Evolutionary conservation across 2,329 filamentous ascomycete genomes (phyloP).

Genomic region (Cyclaneusma minus): DNA sequence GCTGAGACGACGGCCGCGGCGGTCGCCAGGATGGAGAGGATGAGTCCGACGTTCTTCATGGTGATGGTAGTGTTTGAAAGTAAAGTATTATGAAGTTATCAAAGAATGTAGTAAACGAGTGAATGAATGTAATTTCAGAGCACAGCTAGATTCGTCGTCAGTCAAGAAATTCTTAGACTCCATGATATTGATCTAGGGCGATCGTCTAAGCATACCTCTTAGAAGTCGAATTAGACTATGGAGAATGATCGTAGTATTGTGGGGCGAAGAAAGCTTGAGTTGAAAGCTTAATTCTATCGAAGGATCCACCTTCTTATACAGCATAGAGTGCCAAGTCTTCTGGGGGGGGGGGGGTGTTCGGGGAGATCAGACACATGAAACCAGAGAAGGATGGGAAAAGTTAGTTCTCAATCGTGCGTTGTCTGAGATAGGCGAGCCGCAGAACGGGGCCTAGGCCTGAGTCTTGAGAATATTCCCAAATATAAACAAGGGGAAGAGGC

Average conservation of each 20-base stretch:
- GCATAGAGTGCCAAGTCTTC: constrained; percentile 8
- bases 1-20: constrained; percentile 20
- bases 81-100: too few species aligned
- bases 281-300: constrained; percentile 1
- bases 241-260: too few species aligned
- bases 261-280: neutral
- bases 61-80: too few species aligned
- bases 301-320: neutral
- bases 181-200: neutral
- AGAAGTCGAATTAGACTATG: too few species aligned
- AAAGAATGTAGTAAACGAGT: constrained; percentile 6
- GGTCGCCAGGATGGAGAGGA: constrained; percentile 22
- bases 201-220: too few species aligned
- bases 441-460: constrained; percentile 6
- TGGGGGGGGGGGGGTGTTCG: constrained; percentile 8
- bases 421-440: constrained; percentile 13
- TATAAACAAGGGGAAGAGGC: constrained; percentile 5
- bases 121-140: too few species aligned
- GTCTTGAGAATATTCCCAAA: constrained; percentile 2
- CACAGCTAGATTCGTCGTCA: too few species aligned
- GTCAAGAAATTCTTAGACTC: too few species aligned
- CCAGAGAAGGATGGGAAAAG: constrained; percentile 5
- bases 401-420: constrained; percentile 8
- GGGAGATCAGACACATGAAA: constrained; percentile 9
- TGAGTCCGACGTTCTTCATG: constrained; percentile 25